Base-by-base conservation (phyloP, 495 filamentous ascomycete genomes). In the Talaromyces stipitatus region DNA sequence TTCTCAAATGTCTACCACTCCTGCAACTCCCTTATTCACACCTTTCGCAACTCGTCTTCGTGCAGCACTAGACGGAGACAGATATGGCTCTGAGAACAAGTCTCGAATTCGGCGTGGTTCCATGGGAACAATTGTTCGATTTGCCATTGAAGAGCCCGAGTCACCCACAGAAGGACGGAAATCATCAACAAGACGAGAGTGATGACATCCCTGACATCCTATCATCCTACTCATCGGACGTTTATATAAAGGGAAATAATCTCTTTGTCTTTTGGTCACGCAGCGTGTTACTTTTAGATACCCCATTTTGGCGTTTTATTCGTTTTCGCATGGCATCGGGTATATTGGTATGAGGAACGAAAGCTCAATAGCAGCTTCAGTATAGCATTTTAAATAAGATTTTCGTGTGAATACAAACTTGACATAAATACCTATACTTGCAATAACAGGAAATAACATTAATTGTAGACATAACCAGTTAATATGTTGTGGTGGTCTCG, bases 1-100 rank as follows among this genome's bases (percentile, higher is more conserved):
- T 36, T 76, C 76, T 11, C 73, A 75, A 61, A 63, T 73, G 30
- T 79, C 78, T 5, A 80, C 77, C n/a, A 82, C 80, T 24, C 79
- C 79, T 22, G 71, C 73, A 28, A 79, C 74, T 26, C 72, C 68
- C 20, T 55, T 73, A 11, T 73, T 71, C 46, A 80, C 72, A 38
- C 76, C 76, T 14, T 78, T 78, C 52, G 75, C 75, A 41, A 72
- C 69, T 56, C 69, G 75, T 36, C 64, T 76, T 24, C 73, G 72
- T 10, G 72, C 70, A n/a, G 68, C 62, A 3, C 58, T 61, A 6
- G 60, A 63, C 10, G 57, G 65, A 32, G 52, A 59, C n/a, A 62
- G 59, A 56, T 62, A 58, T 12, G 54, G 66, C 2, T 70, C 72
- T 9, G 38, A 23, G n/a, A 69, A 65, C 28, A 56, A 61, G 63